These are phyloP conservation scores for Monosporascus sp. DNA, from an alignment of 2,329 filamentous ascomycete genomes.

Conservation along the genomic window DNA sequence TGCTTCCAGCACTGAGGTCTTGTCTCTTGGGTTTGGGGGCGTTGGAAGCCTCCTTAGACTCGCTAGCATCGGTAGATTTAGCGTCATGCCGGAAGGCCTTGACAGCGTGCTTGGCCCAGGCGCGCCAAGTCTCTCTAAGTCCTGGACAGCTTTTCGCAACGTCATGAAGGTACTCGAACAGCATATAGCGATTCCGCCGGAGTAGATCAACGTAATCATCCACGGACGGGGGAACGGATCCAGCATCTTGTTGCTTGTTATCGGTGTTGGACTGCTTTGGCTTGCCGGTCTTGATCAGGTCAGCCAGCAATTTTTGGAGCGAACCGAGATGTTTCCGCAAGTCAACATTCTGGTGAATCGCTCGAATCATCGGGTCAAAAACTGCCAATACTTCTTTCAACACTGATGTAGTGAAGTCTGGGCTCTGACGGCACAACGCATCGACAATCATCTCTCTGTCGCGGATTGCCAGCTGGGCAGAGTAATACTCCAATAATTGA, in stretches of 20 bases:
- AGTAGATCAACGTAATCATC: slow-evolving; percentile 68
- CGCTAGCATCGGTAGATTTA: not conserved
- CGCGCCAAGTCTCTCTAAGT: slow-evolving; percentile 54
- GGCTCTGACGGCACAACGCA: slow-evolving; percentile 61
- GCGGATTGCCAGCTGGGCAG: slow-evolving; percentile 63
- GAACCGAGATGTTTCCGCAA: slow-evolving; percentile 64
- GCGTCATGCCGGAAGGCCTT: slow-evolving; percentile 44
- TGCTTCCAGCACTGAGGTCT: slow-evolving; percentile 26
- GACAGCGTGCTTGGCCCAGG: slow-evolving; percentile 55
- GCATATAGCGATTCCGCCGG: slow-evolving; percentile 55
- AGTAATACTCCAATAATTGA: slow-evolving; percentile 64
- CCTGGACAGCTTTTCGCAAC: slow-evolving; percentile 63
- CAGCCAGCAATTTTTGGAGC: slow-evolving; percentile 62
- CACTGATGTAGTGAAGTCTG: slow-evolving; percentile 67
- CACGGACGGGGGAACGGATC: slow-evolving; percentile 49
- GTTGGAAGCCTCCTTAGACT: not conserved
- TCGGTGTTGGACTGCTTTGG: slow-evolving; percentile 37
- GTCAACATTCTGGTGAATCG: slow-evolving; percentile 66
- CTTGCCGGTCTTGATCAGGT: slow-evolving; percentile 59
- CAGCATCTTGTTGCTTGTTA: slow-evolving; percentile 19
- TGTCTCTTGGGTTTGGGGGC: slow-evolving; percentile 6
- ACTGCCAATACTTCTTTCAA: slow-evolving; percentile 60
- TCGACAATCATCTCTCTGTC: slow-evolving; percentile 68
- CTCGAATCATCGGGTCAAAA: slow-evolving; percentile 70
- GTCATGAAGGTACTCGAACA: slow-evolving; percentile 68